Conservation (phyloP, 768 basidiomycete genomes). For the Agaricus sinodeliciosus region DNA sequence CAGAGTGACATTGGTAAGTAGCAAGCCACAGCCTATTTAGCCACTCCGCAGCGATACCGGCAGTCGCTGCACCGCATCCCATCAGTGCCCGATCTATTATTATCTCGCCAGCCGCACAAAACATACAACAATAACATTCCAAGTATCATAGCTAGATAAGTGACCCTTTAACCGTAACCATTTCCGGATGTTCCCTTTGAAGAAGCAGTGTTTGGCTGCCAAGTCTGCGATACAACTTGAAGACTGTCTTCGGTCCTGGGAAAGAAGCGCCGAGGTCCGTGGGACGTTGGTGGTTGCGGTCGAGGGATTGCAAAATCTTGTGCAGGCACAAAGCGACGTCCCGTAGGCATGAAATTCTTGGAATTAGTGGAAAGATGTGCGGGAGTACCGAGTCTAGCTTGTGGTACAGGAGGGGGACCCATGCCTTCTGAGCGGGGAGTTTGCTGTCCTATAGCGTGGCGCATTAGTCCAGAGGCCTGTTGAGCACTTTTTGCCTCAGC, state of each 20-base stretch:
- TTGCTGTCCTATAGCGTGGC: conserved; percentile 13
- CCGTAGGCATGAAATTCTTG: not conserved
- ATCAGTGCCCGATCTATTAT: not conserved
- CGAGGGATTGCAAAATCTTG: not conserved
- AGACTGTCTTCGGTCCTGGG: not conserved
- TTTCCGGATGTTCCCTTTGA: not conserved
- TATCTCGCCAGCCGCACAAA: not conserved
- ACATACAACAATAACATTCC: not conserved
- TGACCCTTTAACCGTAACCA: not conserved
- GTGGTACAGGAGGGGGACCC: conserved; percentile 51
- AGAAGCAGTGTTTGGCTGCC: not conserved
- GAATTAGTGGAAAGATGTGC: not conserved
- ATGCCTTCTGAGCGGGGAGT: conserved; percentile 27
- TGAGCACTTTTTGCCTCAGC: conserved; percentile 4
- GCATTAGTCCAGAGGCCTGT: conserved; percentile 3
- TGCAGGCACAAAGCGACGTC: conserved; percentile 12
- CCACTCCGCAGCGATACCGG: not conserved
- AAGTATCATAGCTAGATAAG: not conserved
- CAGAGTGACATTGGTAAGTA: not conserved
- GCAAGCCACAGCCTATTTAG: not conserved
- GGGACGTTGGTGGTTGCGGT: not conserved
- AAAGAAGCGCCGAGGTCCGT: conserved; percentile 8
- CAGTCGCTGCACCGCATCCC: conserved; percentile 3
- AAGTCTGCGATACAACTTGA: not conserved
- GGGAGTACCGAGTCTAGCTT: conserved; percentile 24